Base-by-base conservation (phyloP, 2,329 filamentous ascomycete species). In the Pyrenochaeta sp. region DNA sequence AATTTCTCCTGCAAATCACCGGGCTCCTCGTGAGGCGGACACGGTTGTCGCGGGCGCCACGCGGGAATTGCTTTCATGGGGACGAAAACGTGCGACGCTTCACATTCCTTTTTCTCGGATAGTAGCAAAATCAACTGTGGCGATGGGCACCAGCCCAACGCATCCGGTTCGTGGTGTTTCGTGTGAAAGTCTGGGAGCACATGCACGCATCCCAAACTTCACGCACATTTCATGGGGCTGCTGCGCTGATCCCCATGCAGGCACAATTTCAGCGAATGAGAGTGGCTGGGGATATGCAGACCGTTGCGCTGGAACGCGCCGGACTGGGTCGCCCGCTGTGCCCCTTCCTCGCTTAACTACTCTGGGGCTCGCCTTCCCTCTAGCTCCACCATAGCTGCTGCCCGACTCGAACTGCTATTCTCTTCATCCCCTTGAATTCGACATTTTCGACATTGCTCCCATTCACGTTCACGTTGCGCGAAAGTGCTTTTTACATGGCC, bases 281-380 rank as follows among this genome's bases (percentile, higher is more conserved):
- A 47, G n/a, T 40, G 19, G 25, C 43, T 34, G 56, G 44, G 44
- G 52, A 27, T 36, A 42, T 47, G 47, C 53, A 53, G 43, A 52
- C 64, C 67, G 60, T 53, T 48, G 48, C 9, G 47, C 58, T 64
- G 67, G 62, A 48, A 50, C 50, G 53, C 42, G 56, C 59, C 58
- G 54, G 50, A 47, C 43, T 47, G 25, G 49, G 47, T 15, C 45
- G 58, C 54, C 62, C 62, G 62, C 30, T 28, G 48, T 56, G 52
- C 59, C 62, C 58, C 42, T 44, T 44, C 25, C 24, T 8, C 42
- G 25, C 65, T 65, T 62, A 52, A 13, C 59, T 30, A n/a, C 3
- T 60, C 43, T 56, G 52, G 54, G 61, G 40, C 58, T 64, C 56
- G 61, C 40, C 40, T 51, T 52, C 45, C 59, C 53, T 48, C 42